Evolutionary conservation across 495 filamentous ascomycete species (phyloP), one percentile per base, ranked within the genome.

Genomic region (Penicillium coprophilum): DNA sequence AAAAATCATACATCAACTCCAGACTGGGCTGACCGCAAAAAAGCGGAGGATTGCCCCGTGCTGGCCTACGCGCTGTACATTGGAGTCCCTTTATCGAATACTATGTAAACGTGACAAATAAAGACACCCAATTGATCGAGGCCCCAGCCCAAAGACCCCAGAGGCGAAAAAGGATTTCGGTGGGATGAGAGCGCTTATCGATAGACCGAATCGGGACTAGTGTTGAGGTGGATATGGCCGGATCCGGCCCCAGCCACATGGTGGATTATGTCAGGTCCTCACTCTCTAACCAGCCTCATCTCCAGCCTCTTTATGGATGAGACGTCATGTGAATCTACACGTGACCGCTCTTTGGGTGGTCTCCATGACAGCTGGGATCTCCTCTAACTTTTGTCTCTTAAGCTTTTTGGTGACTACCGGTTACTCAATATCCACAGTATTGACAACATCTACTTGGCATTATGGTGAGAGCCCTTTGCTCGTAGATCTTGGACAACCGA

Each of bases 311-410:
- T 52, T 43, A 41, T 41, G 51, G 21, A 21, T 6, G 51, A 50
- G 54, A 51, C 55, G 63, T 70, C 69, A 72, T 69, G 65, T 72
- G 69, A 66, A 65, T 56, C 0, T 2, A 1, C 41, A 54, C 52
- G 40, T 54, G 41, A 54, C 31, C 31, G 0, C 20, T 24, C 41
- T 23, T 38, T 30, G 45, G 31, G 41, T 21, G 6, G 36, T 41
- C 13, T 17, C 17, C 10, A 52, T 27, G 36, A 31, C 49, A 30
- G 36, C 49, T 51, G 19, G 23, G 12, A 15, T 28, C 28, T 32
- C 28, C 9, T 46, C 41, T 39, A 23, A 24, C 43, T 23, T 57
- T 28, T 31, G 23, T 9, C 5, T 41, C 10, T 28, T 12, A 40
- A 43, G 41, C 21, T 20, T 54, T 24, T 34, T 32, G 28, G 28